These are phyloP conservation scores for Dioscorea alata DNA, from an alignment of 106 monocot species.

Conservation along the genomic window DNA sequence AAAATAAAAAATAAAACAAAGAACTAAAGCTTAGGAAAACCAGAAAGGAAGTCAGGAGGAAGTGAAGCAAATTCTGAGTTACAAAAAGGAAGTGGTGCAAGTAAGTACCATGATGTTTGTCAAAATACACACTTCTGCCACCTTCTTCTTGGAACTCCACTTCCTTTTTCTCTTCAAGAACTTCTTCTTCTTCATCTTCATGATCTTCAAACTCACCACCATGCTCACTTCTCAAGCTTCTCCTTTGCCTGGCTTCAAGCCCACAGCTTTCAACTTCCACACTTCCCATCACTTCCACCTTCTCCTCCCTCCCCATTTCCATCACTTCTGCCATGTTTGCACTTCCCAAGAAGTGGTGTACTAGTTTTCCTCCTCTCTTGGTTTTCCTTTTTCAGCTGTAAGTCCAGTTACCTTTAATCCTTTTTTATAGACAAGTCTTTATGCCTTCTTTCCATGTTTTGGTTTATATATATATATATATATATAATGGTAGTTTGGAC, in stretches of 20 bases:
- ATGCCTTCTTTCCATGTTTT: no score
- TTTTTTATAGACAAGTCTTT: no score
- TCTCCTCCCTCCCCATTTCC: background rate
- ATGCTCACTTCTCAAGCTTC: background rate
- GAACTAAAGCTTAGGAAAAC: no score
- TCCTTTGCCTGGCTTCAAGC: background rate
- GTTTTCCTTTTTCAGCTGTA: no score
- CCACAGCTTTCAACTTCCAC: background rate
- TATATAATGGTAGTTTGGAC: no score
- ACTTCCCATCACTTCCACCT: background rate
- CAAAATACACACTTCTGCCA: background rate
- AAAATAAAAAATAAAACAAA: no score
- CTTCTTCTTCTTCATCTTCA: background rate
- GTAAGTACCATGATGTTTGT: background rate
- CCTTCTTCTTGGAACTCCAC: background rate
- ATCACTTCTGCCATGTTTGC: background rate
- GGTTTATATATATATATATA: no score
- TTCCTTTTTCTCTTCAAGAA: background rate
- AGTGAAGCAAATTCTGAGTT: background rate
- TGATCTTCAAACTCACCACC: background rate
- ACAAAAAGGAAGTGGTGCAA: background rate
- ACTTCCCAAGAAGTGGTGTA: no score
- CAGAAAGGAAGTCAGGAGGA: no score
- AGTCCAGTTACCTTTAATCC: no score
- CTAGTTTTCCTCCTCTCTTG: no score